These are phyloP conservation scores for Ulmus americana DNA, from an alignment of 331 rosid species.

Conservation along the genomic window DNA sequence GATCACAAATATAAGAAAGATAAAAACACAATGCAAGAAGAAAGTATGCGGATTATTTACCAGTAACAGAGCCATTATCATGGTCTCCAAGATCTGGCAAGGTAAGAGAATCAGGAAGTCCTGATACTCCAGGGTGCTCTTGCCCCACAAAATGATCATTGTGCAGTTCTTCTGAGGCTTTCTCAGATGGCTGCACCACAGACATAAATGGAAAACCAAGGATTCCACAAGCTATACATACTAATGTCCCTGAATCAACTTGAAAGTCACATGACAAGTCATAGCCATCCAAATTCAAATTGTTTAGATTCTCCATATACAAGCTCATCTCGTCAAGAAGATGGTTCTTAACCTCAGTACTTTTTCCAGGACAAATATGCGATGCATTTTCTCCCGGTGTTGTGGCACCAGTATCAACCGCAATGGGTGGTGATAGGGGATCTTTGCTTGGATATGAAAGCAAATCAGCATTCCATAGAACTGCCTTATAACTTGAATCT, in stretches of 20 bases:
- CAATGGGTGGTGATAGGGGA: slow-evolving; percentile 40
- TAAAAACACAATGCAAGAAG: slow-evolving; percentile 4
- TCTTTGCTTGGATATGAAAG: slow-evolving; percentile 59
- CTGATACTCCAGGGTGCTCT: slow-evolving; percentile 25
- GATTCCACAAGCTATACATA: slow-evolving; percentile 95
- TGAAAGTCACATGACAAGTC: slow-evolving; percentile 82
- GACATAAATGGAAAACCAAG: slow-evolving; percentile 99
- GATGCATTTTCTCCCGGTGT: slow-evolving; percentile 31
- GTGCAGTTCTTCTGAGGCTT: slow-evolving; percentile 46
- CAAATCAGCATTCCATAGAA: slow-evolving; percentile 85
- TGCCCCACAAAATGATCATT: slow-evolving; percentile 32
- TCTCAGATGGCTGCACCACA: slow-evolving; percentile 77
- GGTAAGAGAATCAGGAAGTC: slow-evolving; percentile 20
- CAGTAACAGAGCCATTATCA: slow-evolving; percentile 31
- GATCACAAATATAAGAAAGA: not conserved
- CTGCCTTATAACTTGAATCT: slow-evolving; percentile 49
- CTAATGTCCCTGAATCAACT: slow-evolving; percentile 93
- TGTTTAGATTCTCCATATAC: slow-evolving; percentile 58
- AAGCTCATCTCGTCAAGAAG: slow-evolving; percentile 68
- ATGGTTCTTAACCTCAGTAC: slow-evolving; percentile 25
- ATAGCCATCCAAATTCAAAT: slow-evolving; percentile 55
- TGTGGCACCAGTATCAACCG: slow-evolving; percentile 41
- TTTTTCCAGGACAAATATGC: slow-evolving; percentile 35
- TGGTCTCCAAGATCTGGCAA: slow-evolving; percentile 25
- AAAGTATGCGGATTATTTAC: slow-evolving; percentile 32